Evolutionary conservation across 164 flowering plant species (phyloP).

Genomic region (Sedum album): DNA sequence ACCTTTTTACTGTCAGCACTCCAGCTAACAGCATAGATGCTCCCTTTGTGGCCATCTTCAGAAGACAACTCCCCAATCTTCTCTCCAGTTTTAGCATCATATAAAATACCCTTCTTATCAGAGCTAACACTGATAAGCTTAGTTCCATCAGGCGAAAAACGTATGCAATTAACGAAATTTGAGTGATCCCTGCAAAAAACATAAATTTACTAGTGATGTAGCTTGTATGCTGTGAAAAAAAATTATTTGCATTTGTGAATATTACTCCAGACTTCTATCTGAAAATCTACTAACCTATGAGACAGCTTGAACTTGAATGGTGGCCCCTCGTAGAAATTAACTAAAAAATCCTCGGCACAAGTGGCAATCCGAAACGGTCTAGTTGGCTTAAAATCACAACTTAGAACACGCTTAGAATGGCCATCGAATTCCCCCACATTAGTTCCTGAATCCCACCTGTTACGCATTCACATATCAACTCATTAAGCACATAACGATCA

Average conservation of each 20-base stretch:
- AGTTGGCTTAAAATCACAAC: constrained; percentile 93
- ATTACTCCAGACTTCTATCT: background rate
- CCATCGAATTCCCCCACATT: constrained; percentile 99
- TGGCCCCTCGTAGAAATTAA: constrained; percentile 95
- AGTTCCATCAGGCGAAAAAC: constrained; percentile 94
- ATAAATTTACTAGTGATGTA: background rate
- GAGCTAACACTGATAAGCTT: constrained; percentile 92
- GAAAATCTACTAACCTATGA: constrained; percentile 54
- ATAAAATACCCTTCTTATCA: constrained; percentile 80
- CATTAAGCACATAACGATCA: too few relatives aligned
- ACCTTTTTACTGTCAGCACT: constrained; percentile 87
- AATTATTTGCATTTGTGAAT: background rate
- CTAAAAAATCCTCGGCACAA: constrained; percentile 95
- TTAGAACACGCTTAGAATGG: constrained; percentile 79
- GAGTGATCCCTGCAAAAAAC: constrained; percentile 69
- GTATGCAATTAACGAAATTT: constrained; percentile 86
- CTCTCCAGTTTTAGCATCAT: constrained; percentile 84
- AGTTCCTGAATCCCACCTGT: constrained; percentile 97
- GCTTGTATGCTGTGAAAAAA: background rate
- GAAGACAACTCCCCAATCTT: constrained; percentile 71
- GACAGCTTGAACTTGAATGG: constrained; percentile 97
- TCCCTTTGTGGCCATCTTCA: constrained; percentile 88
- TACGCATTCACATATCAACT: constrained; percentile 11
- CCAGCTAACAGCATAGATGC: constrained; percentile 97
- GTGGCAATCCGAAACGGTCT: constrained; percentile 93